These are phyloP conservation scores for Aphanocladium album DNA, from an alignment of 2,329 filamentous ascomycete species.

Conservation along the genomic window DNA sequence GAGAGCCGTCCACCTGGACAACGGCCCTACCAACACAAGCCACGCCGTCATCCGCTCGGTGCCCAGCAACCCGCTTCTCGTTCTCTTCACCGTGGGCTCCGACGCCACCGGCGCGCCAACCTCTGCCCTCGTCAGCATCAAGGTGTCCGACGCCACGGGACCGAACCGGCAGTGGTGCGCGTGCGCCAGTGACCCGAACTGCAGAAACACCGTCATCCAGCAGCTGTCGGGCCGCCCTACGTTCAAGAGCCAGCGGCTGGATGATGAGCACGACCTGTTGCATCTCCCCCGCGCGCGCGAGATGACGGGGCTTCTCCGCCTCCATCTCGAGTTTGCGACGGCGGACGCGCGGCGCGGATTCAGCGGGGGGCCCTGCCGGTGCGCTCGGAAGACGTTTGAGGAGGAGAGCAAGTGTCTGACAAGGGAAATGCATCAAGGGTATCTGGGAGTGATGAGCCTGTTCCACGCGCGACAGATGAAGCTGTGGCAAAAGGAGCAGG, in stretches of 20 bases:
- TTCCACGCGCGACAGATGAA: constrained; percentile 14
- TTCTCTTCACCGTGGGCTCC: constrained; percentile 26
- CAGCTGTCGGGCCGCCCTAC: constrained; percentile 19
- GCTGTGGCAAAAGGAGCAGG: constrained; percentile 2
- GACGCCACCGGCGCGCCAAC: constrained; percentile 14
- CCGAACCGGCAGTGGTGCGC: constrained; percentile 31
- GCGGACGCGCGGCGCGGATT: constrained; percentile 15
- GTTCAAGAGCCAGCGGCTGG: constrained; percentile 9
- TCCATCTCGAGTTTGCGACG: constrained; percentile 19
- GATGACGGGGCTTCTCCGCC: constrained; percentile 18
- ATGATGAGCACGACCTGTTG: constrained; percentile 14
- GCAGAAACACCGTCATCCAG: not conserved
- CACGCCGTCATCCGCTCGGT: constrained; percentile 26
- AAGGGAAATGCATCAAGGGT: constrained; percentile 15
- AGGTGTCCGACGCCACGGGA: constrained; percentile 26
- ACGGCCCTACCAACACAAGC: constrained; percentile 18
- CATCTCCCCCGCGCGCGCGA: constrained; percentile 13
- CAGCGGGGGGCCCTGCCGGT: constrained; percentile 20
- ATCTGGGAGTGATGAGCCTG: constrained; percentile 18
- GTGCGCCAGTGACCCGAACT: constrained; percentile 21
- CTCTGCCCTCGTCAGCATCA: constrained; percentile 25
- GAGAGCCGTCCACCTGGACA: constrained; percentile 15
- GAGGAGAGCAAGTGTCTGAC: constrained; percentile 18
- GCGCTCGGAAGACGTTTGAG: constrained; percentile 13
- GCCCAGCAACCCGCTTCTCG: constrained; percentile 30